phyloP scores from a whole-genome alignment of 352 stramenopile genomes.

The Globisporangium nodosum region DNA sequence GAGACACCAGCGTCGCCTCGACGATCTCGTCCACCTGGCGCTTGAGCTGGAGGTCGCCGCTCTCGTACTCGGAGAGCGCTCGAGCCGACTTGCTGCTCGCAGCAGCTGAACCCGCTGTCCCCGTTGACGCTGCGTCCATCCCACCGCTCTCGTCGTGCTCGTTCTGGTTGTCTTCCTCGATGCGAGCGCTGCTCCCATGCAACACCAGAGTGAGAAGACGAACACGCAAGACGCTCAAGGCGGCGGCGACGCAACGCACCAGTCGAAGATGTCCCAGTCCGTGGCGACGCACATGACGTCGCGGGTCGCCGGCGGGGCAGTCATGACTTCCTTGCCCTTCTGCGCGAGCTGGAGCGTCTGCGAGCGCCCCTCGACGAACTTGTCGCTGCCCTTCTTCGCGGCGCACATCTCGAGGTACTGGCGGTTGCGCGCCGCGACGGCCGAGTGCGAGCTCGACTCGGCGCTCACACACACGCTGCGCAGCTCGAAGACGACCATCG shows the following conservation, averaged over 20 bases:
- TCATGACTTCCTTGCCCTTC: slow-evolving; percentile 84
- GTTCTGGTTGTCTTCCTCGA: slow-evolving; percentile 31
- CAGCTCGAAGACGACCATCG: slow-evolving; percentile 59
- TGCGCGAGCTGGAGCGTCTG: slow-evolving; percentile 74
- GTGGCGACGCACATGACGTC: slow-evolving; percentile 70
- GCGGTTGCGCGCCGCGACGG: slow-evolving; percentile 48
- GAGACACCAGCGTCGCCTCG: slow-evolving; percentile 60
- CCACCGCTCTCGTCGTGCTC: slow-evolving; percentile 24
- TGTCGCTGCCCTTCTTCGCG: slow-evolving; percentile 75
- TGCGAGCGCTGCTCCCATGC: slow-evolving; percentile 7
- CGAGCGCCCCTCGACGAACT: slow-evolving; percentile 53
- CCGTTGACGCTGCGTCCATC: slow-evolving; percentile 5
- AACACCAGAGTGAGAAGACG: background rate
- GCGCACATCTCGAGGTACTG: slow-evolving; percentile 59
- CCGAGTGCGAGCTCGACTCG: slow-evolving; percentile 39
- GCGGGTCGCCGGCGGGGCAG: slow-evolving; percentile 61
- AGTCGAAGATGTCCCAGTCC: slow-evolving; percentile 87
- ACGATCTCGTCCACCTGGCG: slow-evolving; percentile 80
- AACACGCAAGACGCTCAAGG: background rate
- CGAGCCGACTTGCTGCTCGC: slow-evolving; percentile 8
- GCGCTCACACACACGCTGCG: slow-evolving; percentile 60
- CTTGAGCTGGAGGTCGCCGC: slow-evolving; percentile 52
- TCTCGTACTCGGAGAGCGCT: slow-evolving; percentile 19
- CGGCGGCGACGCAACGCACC: slow-evolving; percentile 9
- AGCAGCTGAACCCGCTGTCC: background rate